phyloP scores from a whole-genome alignment of 2,329 filamentous ascomycete genomes.

The Mycosphaerella arachidis region DNA sequence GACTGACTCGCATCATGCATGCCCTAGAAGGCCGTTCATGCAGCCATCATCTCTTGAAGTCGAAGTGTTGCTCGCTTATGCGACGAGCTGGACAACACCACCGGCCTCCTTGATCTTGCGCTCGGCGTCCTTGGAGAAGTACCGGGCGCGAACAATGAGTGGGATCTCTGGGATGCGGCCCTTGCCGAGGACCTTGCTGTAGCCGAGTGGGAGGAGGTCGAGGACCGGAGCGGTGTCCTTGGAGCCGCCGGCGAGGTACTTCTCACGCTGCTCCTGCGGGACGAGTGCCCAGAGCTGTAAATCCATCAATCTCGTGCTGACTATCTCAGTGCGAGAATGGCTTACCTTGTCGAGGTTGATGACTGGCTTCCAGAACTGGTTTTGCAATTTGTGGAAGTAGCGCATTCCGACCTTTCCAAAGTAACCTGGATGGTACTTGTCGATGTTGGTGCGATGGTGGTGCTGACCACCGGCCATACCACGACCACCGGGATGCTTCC shows the following conservation, averaged over 20 bases:
- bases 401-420: conserved; percentile 70
- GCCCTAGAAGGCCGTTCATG: conserved; percentile 16
- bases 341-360: conserved; percentile 97
- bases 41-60: conserved; percentile 9
- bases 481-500: conserved; percentile 76
- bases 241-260: conserved; percentile 80
- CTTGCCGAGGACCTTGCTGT: conserved; percentile 99
- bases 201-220: conserved; percentile 94
- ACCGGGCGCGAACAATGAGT: conserved; percentile 89
- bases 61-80: conserved; percentile 53
- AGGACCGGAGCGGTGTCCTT: conserved; percentile 95
- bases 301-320: background rate
- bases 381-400: conserved; percentile 90
- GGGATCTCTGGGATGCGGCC: conserved; percentile 90
- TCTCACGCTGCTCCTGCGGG: conserved; percentile 84
- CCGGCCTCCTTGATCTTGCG: conserved; percentile 98
- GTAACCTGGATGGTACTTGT: conserved; percentile 98
- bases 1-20: conserved; percentile 9
- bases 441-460: conserved; percentile 91
- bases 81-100: conserved; percentile 91
- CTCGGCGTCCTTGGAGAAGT: conserved; percentile 94
- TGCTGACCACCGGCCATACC: conserved; percentile 98
- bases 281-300: conserved; percentile 87
- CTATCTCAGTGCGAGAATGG: background rate
- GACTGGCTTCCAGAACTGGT: conserved; percentile 97